These are phyloP conservation scores for Nymphaea thermarum DNA, from an alignment of 164 flowering plant genomes.

Conservation along the genomic window DNA sequence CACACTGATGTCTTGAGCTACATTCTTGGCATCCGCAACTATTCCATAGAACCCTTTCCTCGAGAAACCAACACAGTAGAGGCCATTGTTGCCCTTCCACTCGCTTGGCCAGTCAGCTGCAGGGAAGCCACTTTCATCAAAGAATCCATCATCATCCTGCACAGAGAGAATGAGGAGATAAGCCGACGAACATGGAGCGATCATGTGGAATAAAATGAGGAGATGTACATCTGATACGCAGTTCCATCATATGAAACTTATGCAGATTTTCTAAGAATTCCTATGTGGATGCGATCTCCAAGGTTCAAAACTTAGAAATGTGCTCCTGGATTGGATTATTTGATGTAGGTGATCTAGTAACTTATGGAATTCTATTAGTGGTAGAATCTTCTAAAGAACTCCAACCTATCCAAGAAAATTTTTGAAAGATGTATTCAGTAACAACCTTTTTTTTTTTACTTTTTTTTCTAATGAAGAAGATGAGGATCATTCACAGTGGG, in stretches of 20 bases:
- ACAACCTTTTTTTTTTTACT: too few relatives aligned
- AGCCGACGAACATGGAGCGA: too few relatives aligned
- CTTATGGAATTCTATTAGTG: too few relatives aligned
- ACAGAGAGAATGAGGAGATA: background rate
- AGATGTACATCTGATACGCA: background rate
- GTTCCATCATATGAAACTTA: background rate
- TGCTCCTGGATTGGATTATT: too few relatives aligned
- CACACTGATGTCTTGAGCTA: slow-evolving; percentile 9
- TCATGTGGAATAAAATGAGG: background rate
- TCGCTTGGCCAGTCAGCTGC: slow-evolving; percentile 1
- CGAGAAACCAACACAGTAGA: slow-evolving; percentile 11
- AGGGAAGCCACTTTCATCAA: slow-evolving; percentile 7
- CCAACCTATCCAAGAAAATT: too few relatives aligned
- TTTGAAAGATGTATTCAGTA: too few relatives aligned
- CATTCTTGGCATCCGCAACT: slow-evolving; percentile 7
- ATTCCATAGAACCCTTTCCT: slow-evolving; percentile 7
- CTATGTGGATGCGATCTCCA: too few relatives aligned
- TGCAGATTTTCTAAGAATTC: background rate
- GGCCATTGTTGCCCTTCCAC: slow-evolving; percentile 16
- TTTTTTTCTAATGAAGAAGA: too few relatives aligned
- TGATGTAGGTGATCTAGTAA: too few relatives aligned
- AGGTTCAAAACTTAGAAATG: too few relatives aligned
- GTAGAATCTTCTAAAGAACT: too few relatives aligned
- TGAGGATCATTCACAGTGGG: too few relatives aligned
- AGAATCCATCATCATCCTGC: slow-evolving; percentile 9